phyloP scores from a whole-genome alignment of 2,329 filamentous ascomycete species.

The Colletotrichum musicola region DNA sequence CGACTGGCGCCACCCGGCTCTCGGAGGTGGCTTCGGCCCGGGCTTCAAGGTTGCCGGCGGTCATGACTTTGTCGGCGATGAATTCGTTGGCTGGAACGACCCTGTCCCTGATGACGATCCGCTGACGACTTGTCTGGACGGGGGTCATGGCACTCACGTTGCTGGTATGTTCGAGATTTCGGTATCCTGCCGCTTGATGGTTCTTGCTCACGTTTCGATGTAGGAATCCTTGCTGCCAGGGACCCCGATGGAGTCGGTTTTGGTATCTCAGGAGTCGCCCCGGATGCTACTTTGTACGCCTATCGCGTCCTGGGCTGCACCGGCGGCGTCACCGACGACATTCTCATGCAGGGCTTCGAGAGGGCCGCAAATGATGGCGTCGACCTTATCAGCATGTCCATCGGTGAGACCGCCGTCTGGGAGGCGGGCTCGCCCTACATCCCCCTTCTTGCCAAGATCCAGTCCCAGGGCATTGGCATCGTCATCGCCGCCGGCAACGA shows the following conservation, averaged over 20 bases:
- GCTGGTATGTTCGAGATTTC: constrained; percentile 49
- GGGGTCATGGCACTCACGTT: constrained; percentile 60
- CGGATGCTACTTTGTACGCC: constrained; percentile 44
- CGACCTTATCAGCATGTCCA: constrained; percentile 33
- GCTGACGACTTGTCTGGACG: constrained; percentile 25
- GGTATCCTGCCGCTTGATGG: neutral
- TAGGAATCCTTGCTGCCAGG: constrained; percentile 25
- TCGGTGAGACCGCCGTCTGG: constrained; percentile 27
- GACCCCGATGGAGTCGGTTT: constrained; percentile 26
- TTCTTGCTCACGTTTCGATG: neutral
- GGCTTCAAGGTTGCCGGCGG: constrained; percentile 42
- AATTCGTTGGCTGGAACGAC: constrained; percentile 46
- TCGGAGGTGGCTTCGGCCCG: constrained; percentile 30
- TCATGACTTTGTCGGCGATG: constrained; percentile 45
- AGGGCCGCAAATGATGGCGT: constrained; percentile 27
- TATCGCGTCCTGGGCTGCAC: constrained; percentile 39
- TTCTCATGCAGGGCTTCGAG: constrained; percentile 29
- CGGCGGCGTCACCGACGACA: constrained; percentile 27
- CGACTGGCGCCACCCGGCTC: constrained; percentile 51
- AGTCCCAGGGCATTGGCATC: constrained; percentile 29
- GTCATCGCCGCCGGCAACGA: constrained; percentile 29
- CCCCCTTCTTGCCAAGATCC: constrained; percentile 26
- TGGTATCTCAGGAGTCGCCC: constrained; percentile 45
- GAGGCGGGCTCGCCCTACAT: constrained; percentile 24
- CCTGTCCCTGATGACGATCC: constrained; percentile 30